Percentiles rank a stretch among this genome's conserved stretches.
Conservation (phyloP, 2,329 filamentous ascomycete species). For the Chalara sp. region DNA sequence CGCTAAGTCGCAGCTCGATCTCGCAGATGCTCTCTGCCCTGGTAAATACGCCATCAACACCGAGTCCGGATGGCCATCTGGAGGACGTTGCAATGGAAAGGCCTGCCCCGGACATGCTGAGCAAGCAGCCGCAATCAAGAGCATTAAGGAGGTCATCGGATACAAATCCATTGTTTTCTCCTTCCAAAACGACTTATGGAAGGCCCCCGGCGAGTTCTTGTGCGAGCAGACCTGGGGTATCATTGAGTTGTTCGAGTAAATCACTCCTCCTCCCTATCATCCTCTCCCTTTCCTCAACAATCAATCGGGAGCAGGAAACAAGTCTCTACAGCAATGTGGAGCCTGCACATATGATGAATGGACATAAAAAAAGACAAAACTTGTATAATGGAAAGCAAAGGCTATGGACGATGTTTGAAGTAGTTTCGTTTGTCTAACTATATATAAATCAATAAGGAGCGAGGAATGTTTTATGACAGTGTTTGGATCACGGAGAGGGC, state of each 20-base stretch:
- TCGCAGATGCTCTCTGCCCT: conserved; percentile 64
- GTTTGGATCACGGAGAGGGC: too few species aligned
- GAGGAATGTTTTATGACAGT: too few species aligned
- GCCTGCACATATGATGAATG: not conserved
- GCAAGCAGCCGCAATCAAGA: conserved; percentile 66
- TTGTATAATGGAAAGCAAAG: too few species aligned
- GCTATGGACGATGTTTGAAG: too few species aligned
- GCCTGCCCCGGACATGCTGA: conserved; percentile 61
- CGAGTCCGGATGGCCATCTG: conserved; percentile 84
- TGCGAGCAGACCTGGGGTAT: conserved; percentile 78
- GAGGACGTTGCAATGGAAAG: conserved; percentile 61
- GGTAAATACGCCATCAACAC: conserved; percentile 71
- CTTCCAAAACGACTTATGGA: conserved; percentile 76
- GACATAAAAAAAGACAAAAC: not conserved
- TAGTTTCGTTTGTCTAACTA: too few species aligned
- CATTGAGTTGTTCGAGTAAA: conserved; percentile 16
- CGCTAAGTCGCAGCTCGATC: conserved; percentile 63
- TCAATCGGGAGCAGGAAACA: too few species aligned
- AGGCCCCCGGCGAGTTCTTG: conserved; percentile 57
- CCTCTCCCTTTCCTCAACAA: not conserved
- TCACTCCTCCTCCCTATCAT: not conserved
- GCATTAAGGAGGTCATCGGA: conserved; percentile 61
- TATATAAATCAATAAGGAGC: too few species aligned
- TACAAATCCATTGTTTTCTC: conserved; percentile 74
- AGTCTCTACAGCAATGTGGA: not conserved